These are phyloP conservation scores for Globisporangium okanoganense DNA, from an alignment of 352 stramenopile species.

Conservation along the genomic window DNA sequence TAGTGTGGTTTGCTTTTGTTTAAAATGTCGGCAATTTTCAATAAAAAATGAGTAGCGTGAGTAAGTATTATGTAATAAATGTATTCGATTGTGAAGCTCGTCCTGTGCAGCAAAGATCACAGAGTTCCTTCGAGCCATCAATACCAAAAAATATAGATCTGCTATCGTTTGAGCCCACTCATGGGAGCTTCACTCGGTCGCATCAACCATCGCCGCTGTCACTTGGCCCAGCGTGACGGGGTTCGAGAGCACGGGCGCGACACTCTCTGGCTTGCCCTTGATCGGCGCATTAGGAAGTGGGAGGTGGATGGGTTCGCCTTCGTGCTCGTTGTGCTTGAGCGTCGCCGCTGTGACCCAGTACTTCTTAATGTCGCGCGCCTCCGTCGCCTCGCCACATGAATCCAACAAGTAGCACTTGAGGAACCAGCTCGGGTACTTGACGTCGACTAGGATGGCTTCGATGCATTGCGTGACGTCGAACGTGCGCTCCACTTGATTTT, in stretches of 20 bases:
- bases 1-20: too few species aligned
- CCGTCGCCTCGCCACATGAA: neutral
- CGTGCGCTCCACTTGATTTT: neutral
- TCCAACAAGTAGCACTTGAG: neutral
- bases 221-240: neutral
- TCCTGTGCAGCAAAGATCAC: too few species aligned
- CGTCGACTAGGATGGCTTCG: neutral
- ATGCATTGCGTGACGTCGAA: neutral
- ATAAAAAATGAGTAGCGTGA: too few species aligned
- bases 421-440: neutral
- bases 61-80: too few species aligned
- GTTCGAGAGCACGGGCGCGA: neutral
- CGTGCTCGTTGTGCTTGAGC: neutral
- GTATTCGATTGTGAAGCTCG: too few species aligned
- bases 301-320: neutral
- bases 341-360: neutral
- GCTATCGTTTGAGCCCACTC: too few species aligned
- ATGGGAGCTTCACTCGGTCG: neutral
- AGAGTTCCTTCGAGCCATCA: too few species aligned
- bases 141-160: too few species aligned
- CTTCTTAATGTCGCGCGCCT: neutral
- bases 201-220: neutral
- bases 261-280: neutral
- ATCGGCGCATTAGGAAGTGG: neutral
- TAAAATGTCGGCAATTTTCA: too few species aligned